Evolutionary conservation across 352 stramenopile genomes (phyloP), one percentile per base, ranked within the genome.

Genomic region (Phytopythium kandeliae): DNA sequence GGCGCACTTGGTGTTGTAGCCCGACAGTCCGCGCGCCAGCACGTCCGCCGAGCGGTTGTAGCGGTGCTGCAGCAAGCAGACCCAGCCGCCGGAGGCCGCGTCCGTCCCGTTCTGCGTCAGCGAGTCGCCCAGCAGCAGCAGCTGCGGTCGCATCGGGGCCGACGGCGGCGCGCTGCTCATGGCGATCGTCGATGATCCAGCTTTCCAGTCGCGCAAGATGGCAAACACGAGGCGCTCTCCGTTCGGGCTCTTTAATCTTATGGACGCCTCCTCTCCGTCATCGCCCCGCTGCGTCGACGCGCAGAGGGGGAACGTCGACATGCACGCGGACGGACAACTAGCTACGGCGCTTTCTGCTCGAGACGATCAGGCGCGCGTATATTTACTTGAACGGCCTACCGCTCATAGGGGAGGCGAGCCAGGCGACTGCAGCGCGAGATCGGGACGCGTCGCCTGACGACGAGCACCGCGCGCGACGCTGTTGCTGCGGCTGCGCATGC

Each of bases 41-140:
- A 85, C 56, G 35, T 85, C 68, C 2, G 60, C 62, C 12, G 59
- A 66, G 28, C 69, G 69, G 24, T 78, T 63, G 54, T 84, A 84
- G 55, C 65, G 57, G 13, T 80, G 38, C 36, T 69, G 62, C 37
- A 87, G 55, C 35, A 71, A 38, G 9, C 54, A 46, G 25, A 73
- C 54, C 64, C 68, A 87, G 11, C 76, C 73, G 19, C 44, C 49
- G 37, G 51, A 60, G 7, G 53, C 30, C 8, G 59, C 54, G 16
- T 83, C 53, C 0, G 62, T 64, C 21, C 57, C 71, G 15, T 43
- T 60, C 48, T 85, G 33, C n/a, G 75, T 86, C 17, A 84, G 50
- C 16, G 72, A 84, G 56, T 86, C 75, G 10, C 71, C 71, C 25
- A 63, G 61, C 31, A 74, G 48, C 43, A 82, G 58, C 19, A 84